Evolutionary conservation across 2,329 filamentous ascomycete genomes (phyloP).

Genomic region (Hirsutella minnesotensis): DNA sequence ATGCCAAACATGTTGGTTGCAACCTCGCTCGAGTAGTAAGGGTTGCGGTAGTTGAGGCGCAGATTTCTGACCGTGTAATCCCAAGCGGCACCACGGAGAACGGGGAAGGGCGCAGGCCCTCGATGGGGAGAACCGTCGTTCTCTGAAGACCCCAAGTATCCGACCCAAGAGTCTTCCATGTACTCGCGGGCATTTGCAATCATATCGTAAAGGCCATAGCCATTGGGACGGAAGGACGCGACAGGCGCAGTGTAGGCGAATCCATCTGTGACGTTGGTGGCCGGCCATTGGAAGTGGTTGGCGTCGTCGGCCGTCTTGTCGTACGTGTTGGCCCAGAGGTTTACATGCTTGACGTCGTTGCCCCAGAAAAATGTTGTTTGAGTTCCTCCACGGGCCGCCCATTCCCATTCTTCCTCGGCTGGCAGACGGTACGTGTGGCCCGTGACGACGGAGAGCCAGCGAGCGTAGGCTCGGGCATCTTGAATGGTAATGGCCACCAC

Average conservation of each 20-base stretch:
- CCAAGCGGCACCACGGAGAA: conserved; percentile 7
- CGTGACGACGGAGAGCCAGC: conserved; percentile 6
- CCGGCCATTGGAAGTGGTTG: conserved; percentile 6
- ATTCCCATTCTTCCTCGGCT: conserved; percentile 9
- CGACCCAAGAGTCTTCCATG: conserved; percentile 5
- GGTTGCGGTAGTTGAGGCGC: conserved; percentile 6
- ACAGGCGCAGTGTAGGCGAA: conserved; percentile 7
- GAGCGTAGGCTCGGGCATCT: conserved; percentile 6
- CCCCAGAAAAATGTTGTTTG: conserved; percentile 8
- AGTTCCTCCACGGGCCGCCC: conserved; percentile 7
- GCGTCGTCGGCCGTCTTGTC: conserved; percentile 1
- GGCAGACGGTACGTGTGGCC: conserved; percentile 6
- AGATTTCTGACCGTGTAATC: conserved; percentile 6
- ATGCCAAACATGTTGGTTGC: conserved; percentile 7
- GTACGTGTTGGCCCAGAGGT: conserved; percentile 7
- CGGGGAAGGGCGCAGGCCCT: conserved; percentile 5
- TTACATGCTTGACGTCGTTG: conserved; percentile 1
- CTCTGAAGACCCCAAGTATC: not conserved
- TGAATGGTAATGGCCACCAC: conserved; percentile 6
- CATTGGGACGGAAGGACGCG: conserved; percentile 6
- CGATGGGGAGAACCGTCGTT: conserved; percentile 4
- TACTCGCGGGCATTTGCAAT: conserved; percentile 7
- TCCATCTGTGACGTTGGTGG: conserved; percentile 3
- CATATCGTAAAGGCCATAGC: conserved; percentile 6
- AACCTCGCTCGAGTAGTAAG: conserved; percentile 6